phyloP scores from a whole-genome alignment of 495 filamentous ascomycete species.

The Xylaria scruposa region DNA sequence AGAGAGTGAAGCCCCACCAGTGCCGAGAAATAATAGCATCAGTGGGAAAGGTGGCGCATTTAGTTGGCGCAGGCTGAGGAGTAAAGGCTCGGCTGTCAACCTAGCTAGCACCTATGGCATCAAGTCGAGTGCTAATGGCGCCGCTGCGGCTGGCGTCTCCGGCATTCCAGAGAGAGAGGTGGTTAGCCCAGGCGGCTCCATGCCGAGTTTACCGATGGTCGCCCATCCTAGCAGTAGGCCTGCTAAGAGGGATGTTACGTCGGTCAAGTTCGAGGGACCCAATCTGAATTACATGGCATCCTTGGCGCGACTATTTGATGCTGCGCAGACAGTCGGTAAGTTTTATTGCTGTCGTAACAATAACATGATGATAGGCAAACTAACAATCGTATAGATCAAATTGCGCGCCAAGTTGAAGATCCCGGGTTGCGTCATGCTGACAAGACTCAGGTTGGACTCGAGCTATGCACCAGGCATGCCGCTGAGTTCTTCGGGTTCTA shows the following conservation, averaged over 20 bases:
- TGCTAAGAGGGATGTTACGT: conserved; percentile 70
- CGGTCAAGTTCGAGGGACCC: conserved; percentile 77
- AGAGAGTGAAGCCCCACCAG: conserved; percentile 41
- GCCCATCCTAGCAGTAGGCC: conserved; percentile 63
- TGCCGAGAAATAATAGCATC: conserved; percentile 62
- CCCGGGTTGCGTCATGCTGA: conserved; percentile 80
- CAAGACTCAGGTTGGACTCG: conserved; percentile 89
- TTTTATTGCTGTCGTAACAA: conserved; percentile 24
- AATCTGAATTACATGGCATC: conserved; percentile 90
- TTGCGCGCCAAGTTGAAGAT: conserved; percentile 94
- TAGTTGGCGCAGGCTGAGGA: conserved; percentile 87
- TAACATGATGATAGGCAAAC: conserved; percentile 15
- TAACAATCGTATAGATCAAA: conserved; percentile 71
- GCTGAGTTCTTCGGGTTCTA: conserved; percentile 98
- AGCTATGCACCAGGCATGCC: conserved; percentile 90
- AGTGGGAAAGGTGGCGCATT: conserved; percentile 72
- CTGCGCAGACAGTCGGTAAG: conserved; percentile 91
- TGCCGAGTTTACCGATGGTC: conserved; percentile 86
- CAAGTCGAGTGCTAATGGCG: conserved; percentile 43
- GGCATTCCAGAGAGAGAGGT: conserved; percentile 40
- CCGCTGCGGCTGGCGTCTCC: conserved; percentile 30
- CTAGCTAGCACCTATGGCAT: conserved; percentile 55
- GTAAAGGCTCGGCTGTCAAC: conserved; percentile 77
- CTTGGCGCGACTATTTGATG: conserved; percentile 91
- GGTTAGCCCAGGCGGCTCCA: conserved; percentile 39